Percentiles rank a stretch among this genome's conserved stretches.
These are phyloP conservation scores for Yamadazyma dendronema DNA, from an alignment of 1,139 yeast genomes.

Conservation along the genomic window DNA sequence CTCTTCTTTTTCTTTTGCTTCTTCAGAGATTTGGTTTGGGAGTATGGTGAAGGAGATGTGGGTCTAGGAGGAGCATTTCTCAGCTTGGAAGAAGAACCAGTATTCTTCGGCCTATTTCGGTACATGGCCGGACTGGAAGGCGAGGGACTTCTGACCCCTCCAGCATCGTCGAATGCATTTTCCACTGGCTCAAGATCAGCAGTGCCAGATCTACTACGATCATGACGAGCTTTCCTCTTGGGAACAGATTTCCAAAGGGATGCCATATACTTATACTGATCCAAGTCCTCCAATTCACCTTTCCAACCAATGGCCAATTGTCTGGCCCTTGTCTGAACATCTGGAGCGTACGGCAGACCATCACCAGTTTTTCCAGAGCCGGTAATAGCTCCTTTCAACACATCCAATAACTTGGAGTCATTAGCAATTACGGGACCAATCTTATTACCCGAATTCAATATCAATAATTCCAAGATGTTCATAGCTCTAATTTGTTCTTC, in stretches of 20 bases:
- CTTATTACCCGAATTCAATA: slow-evolving; percentile 66
- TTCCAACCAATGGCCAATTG: slow-evolving; percentile 65
- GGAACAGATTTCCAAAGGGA: slow-evolving; percentile 43
- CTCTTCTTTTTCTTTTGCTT: slow-evolving; percentile 20
- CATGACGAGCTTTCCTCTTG: slow-evolving; percentile 9
- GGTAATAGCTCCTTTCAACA: slow-evolving; percentile 50
- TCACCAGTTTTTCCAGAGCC: slow-evolving; percentile 38
- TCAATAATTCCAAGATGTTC: slow-evolving; percentile 67
- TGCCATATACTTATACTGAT: slow-evolving; percentile 52
- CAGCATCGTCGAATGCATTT: slow-evolving; percentile 14
- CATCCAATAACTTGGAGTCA: slow-evolving; percentile 69
- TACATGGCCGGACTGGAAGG: slow-evolving; percentile 17
- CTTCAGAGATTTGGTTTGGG: slow-evolving; percentile 6
- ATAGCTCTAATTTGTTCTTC: slow-evolving; percentile 66
- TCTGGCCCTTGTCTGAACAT: slow-evolving; percentile 46
- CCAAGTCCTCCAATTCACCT: slow-evolving; percentile 48
- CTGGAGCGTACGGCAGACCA: slow-evolving; percentile 39
- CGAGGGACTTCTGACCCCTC: slow-evolving; percentile 16
- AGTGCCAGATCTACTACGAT: slow-evolving; percentile 5
- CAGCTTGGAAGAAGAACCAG: background rate
- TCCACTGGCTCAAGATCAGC: slow-evolving; percentile 9
- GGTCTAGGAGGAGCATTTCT: slow-evolving; percentile 32
- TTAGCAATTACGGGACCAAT: slow-evolving; percentile 55
- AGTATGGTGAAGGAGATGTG: slow-evolving; percentile 22
- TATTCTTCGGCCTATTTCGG: slow-evolving; percentile 2